phyloP scores from a whole-genome alignment of 2,329 filamentous ascomycete species.

The Aspergillus udagawae region DNA sequence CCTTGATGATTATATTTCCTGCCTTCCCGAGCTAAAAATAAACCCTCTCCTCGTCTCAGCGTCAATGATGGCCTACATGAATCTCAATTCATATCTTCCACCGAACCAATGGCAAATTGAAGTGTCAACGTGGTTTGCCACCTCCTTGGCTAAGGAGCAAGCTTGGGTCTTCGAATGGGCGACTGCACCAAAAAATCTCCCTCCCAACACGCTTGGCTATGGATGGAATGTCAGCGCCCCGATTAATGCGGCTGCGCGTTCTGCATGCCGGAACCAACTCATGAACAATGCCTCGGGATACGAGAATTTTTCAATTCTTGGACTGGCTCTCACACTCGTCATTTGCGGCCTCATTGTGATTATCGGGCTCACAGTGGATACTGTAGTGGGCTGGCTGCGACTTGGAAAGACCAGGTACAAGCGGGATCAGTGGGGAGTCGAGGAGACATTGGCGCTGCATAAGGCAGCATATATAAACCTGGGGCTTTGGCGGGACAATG shows the following conservation, averaged over 20 bases:
- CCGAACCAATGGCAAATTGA: conserved; percentile 35
- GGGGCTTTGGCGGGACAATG: not conserved
- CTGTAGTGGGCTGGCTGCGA: not conserved
- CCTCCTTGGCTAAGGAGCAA: conserved; percentile 28
- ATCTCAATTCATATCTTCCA: conserved; percentile 11
- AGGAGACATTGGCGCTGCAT: not conserved
- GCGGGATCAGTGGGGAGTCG: not conserved
- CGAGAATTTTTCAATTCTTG: not conserved
- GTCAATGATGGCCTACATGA: not conserved
- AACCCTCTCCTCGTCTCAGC: not conserved
- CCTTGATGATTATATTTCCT: too few species aligned
- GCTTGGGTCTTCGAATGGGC: conserved; percentile 18
- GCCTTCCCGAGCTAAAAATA: too few species aligned
- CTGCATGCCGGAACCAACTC: not conserved
- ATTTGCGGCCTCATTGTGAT: not conserved
- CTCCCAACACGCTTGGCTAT: not conserved
- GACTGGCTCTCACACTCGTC: not conserved
- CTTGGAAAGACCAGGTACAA: not conserved
- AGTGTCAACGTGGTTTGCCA: conserved; percentile 26
- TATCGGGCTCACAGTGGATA: not conserved
- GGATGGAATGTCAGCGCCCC: not conserved
- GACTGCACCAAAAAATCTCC: conserved; percentile 3
- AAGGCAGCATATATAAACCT: not conserved
- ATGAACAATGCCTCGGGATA: not conserved
- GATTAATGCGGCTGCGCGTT: not conserved